These are phyloP conservation scores for Aspergillus hancockii DNA, from an alignment of 495 filamentous ascomycete genomes.

Conservation along the genomic window DNA sequence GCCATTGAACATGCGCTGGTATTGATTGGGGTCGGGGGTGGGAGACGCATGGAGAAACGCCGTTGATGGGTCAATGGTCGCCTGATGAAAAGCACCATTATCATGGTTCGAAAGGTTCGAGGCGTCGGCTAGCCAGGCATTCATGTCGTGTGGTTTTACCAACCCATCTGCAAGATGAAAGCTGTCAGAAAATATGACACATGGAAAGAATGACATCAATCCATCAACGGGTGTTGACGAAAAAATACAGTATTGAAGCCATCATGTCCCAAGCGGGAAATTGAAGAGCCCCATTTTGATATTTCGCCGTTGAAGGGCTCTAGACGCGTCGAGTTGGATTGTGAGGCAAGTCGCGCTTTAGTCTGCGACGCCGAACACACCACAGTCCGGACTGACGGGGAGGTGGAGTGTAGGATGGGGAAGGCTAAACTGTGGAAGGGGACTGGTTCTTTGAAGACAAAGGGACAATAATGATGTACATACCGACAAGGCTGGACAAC, in stretches of 20 bases:
- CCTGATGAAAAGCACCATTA: constrained; percentile 70
- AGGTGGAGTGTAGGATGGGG: not conserved
- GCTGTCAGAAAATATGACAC: constrained; percentile 25
- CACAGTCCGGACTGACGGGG: not conserved
- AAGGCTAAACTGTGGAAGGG: constrained; percentile 8
- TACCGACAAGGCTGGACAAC: constrained; percentile 53
- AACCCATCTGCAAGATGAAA: constrained; percentile 55
- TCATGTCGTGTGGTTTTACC: constrained; percentile 65
- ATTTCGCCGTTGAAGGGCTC: constrained; percentile 13
- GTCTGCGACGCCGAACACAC: constrained; percentile 26
- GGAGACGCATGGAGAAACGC: constrained; percentile 53
- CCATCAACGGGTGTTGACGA: constrained; percentile 18
- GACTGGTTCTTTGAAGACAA: constrained; percentile 4
- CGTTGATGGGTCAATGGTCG: constrained; percentile 56
- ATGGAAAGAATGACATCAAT: constrained; percentile 13
- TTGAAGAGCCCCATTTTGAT: constrained; percentile 3
- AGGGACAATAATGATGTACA: constrained; percentile 32
- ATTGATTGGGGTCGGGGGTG: constrained; percentile 60
- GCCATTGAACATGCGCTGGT: constrained; percentile 80
- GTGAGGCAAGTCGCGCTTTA: constrained; percentile 27
- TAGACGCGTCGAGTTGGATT: constrained; percentile 39
- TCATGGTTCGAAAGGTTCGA: constrained; percentile 70
- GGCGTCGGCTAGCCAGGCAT: constrained; percentile 80
- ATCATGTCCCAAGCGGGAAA: constrained; percentile 9
- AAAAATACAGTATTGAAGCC: constrained; percentile 7